Base-by-base conservation (phyloP, 305 asterid species). In the Vinca major region DNA sequence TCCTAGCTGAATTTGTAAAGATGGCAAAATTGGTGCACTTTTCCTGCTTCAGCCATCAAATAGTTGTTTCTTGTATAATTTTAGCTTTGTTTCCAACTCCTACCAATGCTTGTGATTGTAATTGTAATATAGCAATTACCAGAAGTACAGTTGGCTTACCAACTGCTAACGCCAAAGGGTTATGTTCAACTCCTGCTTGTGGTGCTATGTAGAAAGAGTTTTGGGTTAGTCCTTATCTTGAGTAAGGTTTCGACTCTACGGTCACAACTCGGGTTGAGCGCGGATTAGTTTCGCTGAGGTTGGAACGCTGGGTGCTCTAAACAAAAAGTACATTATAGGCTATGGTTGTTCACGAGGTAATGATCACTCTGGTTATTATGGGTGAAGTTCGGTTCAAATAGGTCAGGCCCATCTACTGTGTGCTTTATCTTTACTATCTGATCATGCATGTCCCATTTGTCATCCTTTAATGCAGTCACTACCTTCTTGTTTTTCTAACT, bases 391-490 rank as follows among this genome's bases (percentile, higher is more conserved):
- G 40, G 40, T 55, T 13, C 36, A 26, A 21, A 16, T 10, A 21
- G 26, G 9, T 21, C 13, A 55, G 2, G 3, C 33, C 20, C 3
- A 19, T 7, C 10, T 13, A 36, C 17, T 36, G 11, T 36, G 20
- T 33, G 44, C 63, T 12, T 13, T 20, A 26, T 58, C 43, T 58
- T 58, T 12, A 36, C 51, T 47, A 2, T 47, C 3, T 2, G 3
- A 2, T 47, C 51, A 47, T 2, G 16, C 51, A 14, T 11, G 5
- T 61, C 47, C 6, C 8, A 33, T 20, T 58, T 58, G 65, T 39
- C 48, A 65, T 37, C 71, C 72, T 45, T 82, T 81, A 80, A 71
- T 82, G 80, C 85, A 76, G n/a, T 85, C 90, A 87, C 81, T 71
- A 41, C 54, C 76, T 77, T 79, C 94, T 73, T 73, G 89, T 80